These are phyloP conservation scores for Chlamydomonas sp. DNA, from an alignment of 139 green algal species.

Conservation along the genomic window DNA sequence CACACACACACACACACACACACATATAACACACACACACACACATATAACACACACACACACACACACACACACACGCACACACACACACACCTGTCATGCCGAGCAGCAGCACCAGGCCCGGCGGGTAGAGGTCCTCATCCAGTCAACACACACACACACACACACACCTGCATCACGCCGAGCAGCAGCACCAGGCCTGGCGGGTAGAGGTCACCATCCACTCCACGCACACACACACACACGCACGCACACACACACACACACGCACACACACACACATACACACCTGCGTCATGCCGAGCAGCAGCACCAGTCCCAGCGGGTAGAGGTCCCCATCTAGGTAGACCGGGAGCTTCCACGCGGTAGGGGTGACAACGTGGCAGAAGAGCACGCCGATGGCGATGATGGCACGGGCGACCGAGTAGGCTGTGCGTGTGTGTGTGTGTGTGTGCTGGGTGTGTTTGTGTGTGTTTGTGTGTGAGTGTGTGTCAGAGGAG, in stretches of 20 bases:
- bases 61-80: too few relatives aligned
- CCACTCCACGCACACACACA: too few relatives aligned
- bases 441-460: neutral
- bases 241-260: too few relatives aligned
- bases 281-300: slow-evolving; percentile 24
- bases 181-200: slow-evolving; percentile 28
- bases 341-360: slow-evolving; percentile 27
- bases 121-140: slow-evolving; percentile 25
- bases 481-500: too few relatives aligned
- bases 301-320: slow-evolving; percentile 25
- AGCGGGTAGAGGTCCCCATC: slow-evolving; percentile 24
- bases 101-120: slow-evolving; percentile 26
- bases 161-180: slow-evolving; percentile 21
- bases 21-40: too few relatives aligned
- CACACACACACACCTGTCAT: slow-evolving; percentile 20
- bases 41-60: too few relatives aligned
- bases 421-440: slow-evolving; percentile 1
- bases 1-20: too few relatives aligned
- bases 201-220: slow-evolving; percentile 26
- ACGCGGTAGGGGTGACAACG: slow-evolving; percentile 30
- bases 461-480: too few relatives aligned
- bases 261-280: too few relatives aligned
- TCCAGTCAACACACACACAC: too few relatives aligned
- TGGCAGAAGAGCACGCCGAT: slow-evolving; percentile 36
- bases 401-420: slow-evolving; percentile 14